phyloP scores from a whole-genome alignment of 129 eudicot genomes.

The Helichrysum umbraculigerum region DNA sequence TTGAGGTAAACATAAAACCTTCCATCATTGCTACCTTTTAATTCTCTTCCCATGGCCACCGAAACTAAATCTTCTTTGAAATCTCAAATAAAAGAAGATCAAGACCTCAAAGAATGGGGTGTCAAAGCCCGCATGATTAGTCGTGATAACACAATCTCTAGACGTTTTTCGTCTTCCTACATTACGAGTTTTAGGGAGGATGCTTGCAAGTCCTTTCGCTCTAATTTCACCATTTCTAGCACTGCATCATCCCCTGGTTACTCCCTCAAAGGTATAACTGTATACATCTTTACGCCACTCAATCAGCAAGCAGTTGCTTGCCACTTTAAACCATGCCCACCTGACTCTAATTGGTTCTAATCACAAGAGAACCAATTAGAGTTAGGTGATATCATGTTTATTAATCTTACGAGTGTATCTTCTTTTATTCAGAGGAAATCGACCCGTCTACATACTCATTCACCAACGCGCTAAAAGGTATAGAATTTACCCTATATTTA shows the following conservation, averaged over 20 bases:
- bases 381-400: neutral
- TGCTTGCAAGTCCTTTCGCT: conserved; percentile 51
- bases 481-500: neutral
- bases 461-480: conserved; percentile 91
- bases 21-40: neutral
- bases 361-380: neutral
- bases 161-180: conserved; percentile 76
- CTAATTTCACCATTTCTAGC: conserved; percentile 75
- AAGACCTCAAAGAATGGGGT: conserved; percentile 63
- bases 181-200: conserved; percentile 73
- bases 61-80: conserved; percentile 39
- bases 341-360: neutral
- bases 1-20: conserved; percentile 18
- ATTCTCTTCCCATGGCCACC: conserved; percentile 34
- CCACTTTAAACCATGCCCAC: neutral
- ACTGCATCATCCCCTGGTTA: conserved; percentile 93
- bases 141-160: conserved; percentile 68
- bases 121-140: conserved; percentile 67
- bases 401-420: neutral
- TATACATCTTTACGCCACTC: neutral
- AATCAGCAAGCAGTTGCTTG: neutral
- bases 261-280: conserved; percentile 52
- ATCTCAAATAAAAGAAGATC: conserved; percentile 40
- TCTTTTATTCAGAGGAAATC: conserved; percentile 59
- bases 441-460: conserved; percentile 92